Conservation (phyloP, 164 flowering plant genomes). For the Chimonanthus praecox region DNA sequence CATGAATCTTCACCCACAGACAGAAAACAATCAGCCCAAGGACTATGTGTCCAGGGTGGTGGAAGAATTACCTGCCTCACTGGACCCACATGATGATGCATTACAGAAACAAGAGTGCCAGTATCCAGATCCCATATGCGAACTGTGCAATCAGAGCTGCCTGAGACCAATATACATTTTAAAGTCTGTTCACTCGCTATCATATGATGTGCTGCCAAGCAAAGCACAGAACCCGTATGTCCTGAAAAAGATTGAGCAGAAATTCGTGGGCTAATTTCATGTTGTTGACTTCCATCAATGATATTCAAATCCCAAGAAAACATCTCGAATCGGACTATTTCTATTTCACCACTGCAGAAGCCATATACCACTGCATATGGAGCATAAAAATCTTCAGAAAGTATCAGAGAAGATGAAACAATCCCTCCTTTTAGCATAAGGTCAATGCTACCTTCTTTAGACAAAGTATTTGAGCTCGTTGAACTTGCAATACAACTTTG, state of each 20-base stretch:
- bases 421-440: slow-evolving; percentile 18
- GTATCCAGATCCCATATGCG: slow-evolving; percentile 85
- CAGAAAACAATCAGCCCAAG: slow-evolving; percentile 93
- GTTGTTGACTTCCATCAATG: slow-evolving; percentile 20
- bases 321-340: slow-evolving; percentile 51
- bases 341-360: slow-evolving; percentile 65
- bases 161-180: slow-evolving; percentile 58
- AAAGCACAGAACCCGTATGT: slow-evolving; percentile 76
- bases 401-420: slow-evolving; percentile 86
- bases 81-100: slow-evolving; percentile 95
- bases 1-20: slow-evolving; percentile 88
- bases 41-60: slow-evolving; percentile 48
- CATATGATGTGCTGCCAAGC: slow-evolving; percentile 81
- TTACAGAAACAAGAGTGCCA: slow-evolving; percentile 45
- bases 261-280: slow-evolving; percentile 22
- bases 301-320: slow-evolving; percentile 27
- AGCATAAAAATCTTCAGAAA: slow-evolving; percentile 41
- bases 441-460: not conserved
- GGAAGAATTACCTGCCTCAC: slow-evolving; percentile 84
- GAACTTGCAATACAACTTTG: slow-evolving; percentile 14
- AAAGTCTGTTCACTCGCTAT: slow-evolving; percentile 24
- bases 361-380: slow-evolving; percentile 91
- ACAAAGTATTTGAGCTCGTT: not conserved
- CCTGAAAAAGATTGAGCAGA: slow-evolving; percentile 46
- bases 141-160: slow-evolving; percentile 84